A percentile compares a stretch with the other conserved stretches of the same genome.
phyloP scores from a whole-genome alignment of 768 basidiomycete species.

The Mycena olivaceomarginata region DNA sequence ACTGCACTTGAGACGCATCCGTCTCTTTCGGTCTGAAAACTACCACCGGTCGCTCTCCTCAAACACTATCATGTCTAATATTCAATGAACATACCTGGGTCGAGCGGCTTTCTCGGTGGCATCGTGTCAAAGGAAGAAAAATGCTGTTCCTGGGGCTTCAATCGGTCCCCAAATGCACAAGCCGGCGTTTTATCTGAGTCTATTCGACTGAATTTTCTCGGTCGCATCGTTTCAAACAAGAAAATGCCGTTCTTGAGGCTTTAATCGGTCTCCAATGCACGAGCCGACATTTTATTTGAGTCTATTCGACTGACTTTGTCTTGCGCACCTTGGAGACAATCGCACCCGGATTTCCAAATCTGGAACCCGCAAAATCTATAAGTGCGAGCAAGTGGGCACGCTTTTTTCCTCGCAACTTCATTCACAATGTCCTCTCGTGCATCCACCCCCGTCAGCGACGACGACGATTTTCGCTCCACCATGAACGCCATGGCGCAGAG shows the following conservation, averaged over 20 bases:
- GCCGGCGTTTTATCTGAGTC: too few species aligned
- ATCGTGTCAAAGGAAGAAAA: slow-evolving; percentile 13
- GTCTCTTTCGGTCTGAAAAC: not conserved
- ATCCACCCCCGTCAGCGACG: not conserved
- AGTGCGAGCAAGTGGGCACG: not conserved
- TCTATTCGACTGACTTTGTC: not conserved
- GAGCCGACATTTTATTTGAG: not conserved
- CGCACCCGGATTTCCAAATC: not conserved
- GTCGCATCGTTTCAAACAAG: too few species aligned
- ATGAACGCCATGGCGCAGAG: too few species aligned
- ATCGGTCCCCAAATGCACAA: too few species aligned
- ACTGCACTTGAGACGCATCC: not conserved
- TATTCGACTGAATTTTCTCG: too few species aligned
- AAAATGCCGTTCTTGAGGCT: too few species aligned
- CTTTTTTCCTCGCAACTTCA: not conserved
- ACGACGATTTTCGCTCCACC: too few species aligned
- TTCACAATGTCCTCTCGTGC: slow-evolving; percentile 1
- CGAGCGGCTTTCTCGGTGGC: not conserved
- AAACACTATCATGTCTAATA: too few species aligned
- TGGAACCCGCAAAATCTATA: not conserved
- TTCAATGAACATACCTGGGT: too few species aligned
- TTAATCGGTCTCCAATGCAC: too few species aligned
- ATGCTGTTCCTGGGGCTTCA: not conserved
- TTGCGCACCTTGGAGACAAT: not conserved
- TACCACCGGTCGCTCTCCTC: not conserved